A percentile compares a stretch with the other conserved stretches of the same genome.
phyloP scores from a whole-genome alignment of 116 monocot species.

The Trichopus zeylanicus region DNA sequence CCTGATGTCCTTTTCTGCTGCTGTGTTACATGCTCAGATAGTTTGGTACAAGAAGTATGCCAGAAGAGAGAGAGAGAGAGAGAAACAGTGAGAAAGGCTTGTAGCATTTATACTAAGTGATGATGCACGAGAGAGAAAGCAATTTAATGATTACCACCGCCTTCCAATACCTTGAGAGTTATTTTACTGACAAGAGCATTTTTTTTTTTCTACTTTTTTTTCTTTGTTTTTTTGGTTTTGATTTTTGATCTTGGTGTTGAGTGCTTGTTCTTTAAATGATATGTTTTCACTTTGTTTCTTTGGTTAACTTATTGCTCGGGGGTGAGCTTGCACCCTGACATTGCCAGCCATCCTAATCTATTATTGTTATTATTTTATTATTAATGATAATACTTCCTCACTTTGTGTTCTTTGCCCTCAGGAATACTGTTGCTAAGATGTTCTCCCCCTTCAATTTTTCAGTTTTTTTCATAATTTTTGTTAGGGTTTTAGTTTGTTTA shows the following conservation, averaged over 20 bases:
- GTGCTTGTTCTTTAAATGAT: not conserved
- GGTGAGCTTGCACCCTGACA: conserved; percentile 1
- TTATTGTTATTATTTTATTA: not conserved
- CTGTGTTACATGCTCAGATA: too few relatives aligned
- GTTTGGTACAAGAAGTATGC: too few relatives aligned
- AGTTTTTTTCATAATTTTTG: too few relatives aligned
- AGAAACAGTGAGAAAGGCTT: too few relatives aligned
- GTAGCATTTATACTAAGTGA: too few relatives aligned
- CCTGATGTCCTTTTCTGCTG: too few relatives aligned
- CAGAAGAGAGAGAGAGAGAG: not conserved
- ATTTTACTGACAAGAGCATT: not conserved
- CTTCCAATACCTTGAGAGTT: not conserved
- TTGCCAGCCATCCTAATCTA: conserved; percentile 1
- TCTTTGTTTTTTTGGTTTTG: not conserved
- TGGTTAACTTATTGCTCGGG: not conserved
- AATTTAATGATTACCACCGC: conserved; percentile 1
- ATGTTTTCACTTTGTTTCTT: not conserved
- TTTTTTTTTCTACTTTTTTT: not conserved
- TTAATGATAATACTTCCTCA: not conserved
- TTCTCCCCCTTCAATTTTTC: too few relatives aligned
- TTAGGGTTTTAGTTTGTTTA: too few relatives aligned
- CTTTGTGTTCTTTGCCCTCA: not conserved
- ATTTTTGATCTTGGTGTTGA: not conserved
- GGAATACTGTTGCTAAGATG: not conserved
- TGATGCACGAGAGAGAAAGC: not conserved